These are phyloP conservation scores for Phytophthora europaea DNA, from an alignment of 352 stramenopile species.

Conservation along the genomic window DNA sequence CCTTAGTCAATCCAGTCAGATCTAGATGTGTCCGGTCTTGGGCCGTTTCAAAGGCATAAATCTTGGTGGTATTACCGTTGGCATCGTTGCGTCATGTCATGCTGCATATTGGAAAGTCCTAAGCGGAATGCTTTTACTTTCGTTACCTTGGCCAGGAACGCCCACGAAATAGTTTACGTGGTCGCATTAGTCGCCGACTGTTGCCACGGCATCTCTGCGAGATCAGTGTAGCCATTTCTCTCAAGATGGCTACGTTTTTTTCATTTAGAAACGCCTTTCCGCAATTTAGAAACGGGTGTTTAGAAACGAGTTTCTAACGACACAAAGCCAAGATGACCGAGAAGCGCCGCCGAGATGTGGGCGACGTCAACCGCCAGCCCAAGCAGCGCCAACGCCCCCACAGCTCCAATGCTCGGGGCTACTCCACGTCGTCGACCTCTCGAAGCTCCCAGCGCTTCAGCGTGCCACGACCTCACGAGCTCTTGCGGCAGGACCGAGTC, in stretches of 20 bases:
- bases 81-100: background rate
- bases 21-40: background rate
- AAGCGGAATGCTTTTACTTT: background rate
- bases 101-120: background rate
- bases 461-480: constrained; percentile 37
- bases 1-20: background rate
- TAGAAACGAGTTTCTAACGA: background rate
- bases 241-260: constrained; percentile 3
- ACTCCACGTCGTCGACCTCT: background rate
- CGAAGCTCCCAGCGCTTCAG: constrained; percentile 14
- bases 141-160: background rate
- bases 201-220: no score
- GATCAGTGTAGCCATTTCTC: constrained; percentile 3
- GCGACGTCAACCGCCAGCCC: background rate
- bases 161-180: background rate
- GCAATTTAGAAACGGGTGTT: background rate
- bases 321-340: constrained; percentile 15
- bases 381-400: constrained; percentile 9
- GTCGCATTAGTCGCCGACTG: background rate
- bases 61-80: background rate
- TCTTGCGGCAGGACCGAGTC: constrained; percentile 33
- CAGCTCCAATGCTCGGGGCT: background rate
- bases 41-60: background rate
- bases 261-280: no score
- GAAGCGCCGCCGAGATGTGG: constrained; percentile 19